These are phyloP conservation scores for Hymenoscyphus infarciens DNA, from an alignment of 2,329 filamentous ascomycete species.

Conservation along the genomic window DNA sequence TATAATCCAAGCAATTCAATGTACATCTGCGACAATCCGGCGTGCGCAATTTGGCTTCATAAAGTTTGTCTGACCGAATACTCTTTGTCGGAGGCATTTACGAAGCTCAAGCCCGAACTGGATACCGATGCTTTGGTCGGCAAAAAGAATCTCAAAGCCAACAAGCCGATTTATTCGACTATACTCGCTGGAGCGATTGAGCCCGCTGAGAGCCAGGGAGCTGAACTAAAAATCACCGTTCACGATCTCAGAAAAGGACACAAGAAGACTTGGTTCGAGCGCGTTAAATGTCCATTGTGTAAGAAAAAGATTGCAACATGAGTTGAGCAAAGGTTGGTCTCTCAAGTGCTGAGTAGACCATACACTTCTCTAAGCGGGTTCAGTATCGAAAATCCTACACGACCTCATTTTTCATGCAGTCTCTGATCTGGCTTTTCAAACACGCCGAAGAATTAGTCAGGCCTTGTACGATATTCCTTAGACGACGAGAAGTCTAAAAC, in stretches of 20 bases:
- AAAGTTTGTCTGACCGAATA: conserved; percentile 36
- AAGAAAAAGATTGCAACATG: conserved; percentile 22
- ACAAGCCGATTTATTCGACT: conserved; percentile 22
- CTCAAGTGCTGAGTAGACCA: conserved; percentile 5
- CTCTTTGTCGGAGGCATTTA: conserved; percentile 19
- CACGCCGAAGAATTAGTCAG: not conserved
- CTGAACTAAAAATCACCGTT: conserved; percentile 22
- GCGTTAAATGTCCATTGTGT: conserved; percentile 30
- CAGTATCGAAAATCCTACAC: too few species aligned
- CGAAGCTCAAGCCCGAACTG: conserved; percentile 27
- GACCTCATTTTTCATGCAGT: not conserved
- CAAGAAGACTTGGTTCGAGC: conserved; percentile 22
- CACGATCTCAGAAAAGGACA: conserved; percentile 24
- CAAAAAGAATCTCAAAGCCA: conserved; percentile 20
- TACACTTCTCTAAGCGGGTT: too few species aligned
- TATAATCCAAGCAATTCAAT: conserved; percentile 37
- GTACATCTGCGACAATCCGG: conserved; percentile 36
- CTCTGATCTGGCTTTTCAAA: not conserved
- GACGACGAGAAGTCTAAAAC: not conserved
- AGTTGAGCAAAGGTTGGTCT: conserved; percentile 4
- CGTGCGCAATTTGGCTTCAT: conserved; percentile 38
- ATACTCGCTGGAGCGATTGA: conserved; percentile 27
- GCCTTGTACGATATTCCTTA: not conserved
- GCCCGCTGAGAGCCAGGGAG: conserved; percentile 8
- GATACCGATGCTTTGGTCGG: conserved; percentile 10